Evolutionary conservation across 805 yeast species (phyloP), one percentile per base, ranked within the genome.

Genomic region (Ogataea populi-albae): DNA sequence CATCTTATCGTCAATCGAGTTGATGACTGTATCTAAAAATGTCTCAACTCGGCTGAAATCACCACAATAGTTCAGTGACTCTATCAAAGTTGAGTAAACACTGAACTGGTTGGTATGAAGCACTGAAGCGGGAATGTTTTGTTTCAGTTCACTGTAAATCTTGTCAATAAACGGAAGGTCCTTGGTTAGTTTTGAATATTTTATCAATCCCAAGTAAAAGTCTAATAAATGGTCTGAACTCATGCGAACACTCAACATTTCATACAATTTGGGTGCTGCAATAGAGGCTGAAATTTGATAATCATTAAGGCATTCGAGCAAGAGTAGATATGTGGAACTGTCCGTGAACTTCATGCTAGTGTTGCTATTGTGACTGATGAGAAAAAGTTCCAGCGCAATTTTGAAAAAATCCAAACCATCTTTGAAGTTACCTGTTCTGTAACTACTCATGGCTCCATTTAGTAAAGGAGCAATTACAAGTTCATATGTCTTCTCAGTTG

Each of bases 1-100:
- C 17, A 35, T 17, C 24, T 40, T 43, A 10, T 44, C 37, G n/a
- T 43, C 45, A 5, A 44, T 30, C 8, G 45, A 32, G 0, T 64
- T 46, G 26, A 81, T 54, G 5, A 81, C 62, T 26, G 68, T 62
- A 50, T 81, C 84, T 47, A 83, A 59, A 37, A 81, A 69, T 39
- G 70, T 65, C 1, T 81, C 68, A 3, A 86, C 79, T 26, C 70
- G 46, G 6, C 65, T 62, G 23, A 68, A 45, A 43, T 79, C 73
- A 26, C 70, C 73, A 28, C 75, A 72, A 34, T 64, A 61, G 9
- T 77, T 66, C 35, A 82, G 61, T 2, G 80, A 67, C 22, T 76
- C 68, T 23, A 81, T 65, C 39, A 78, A 59, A 27, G 64, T 55
- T 1, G 76, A 59, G 50, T 80, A 81, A 21, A 80, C 68, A 22